These are phyloP conservation scores for Bipolaris sorokiniana DNA, from an alignment of 2,329 filamentous ascomycete genomes.

Conservation along the genomic window DNA sequence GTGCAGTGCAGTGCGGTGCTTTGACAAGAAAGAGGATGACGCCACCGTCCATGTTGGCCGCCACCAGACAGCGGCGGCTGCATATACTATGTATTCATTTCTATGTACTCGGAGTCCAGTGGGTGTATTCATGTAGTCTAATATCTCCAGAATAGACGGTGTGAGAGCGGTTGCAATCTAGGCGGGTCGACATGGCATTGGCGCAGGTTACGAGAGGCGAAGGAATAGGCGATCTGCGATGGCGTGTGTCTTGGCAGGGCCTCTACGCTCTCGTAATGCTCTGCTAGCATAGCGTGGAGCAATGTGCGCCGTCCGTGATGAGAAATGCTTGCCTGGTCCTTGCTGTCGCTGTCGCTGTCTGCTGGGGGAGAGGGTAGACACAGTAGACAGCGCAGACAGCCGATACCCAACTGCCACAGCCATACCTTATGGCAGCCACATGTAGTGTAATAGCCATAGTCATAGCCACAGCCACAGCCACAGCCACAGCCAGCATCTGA, in stretches of 20 bases:
- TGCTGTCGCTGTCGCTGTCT: too few species aligned
- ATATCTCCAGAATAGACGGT: not conserved
- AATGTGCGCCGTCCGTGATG: not conserved
- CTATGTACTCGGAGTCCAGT: too few species aligned
- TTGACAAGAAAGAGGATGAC: not conserved
- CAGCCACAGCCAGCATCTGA: too few species aligned
- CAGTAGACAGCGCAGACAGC: too few species aligned
- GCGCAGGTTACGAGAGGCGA: not conserved
- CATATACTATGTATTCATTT: too few species aligned
- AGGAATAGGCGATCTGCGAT: conserved; percentile 16
- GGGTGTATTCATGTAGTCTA: too few species aligned
- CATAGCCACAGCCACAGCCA: too few species aligned
- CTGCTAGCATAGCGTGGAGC: conserved; percentile 16
- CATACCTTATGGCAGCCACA: not conserved
- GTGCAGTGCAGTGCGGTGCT: not conserved
- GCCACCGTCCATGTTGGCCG: too few species aligned
- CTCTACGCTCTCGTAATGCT: conserved; percentile 1
- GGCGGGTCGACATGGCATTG: not conserved
- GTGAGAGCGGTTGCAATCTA: not conserved
- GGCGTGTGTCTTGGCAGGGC: conserved; percentile 25
- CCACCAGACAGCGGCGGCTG: too few species aligned
- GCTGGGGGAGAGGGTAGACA: too few species aligned
- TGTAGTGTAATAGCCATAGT: too few species aligned
- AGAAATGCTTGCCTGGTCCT: not conserved
- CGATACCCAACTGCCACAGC: too few species aligned